Evolutionary conservation across 148 eudicot species (phyloP).

Genomic region (Heliamphora exappendiculata): DNA sequence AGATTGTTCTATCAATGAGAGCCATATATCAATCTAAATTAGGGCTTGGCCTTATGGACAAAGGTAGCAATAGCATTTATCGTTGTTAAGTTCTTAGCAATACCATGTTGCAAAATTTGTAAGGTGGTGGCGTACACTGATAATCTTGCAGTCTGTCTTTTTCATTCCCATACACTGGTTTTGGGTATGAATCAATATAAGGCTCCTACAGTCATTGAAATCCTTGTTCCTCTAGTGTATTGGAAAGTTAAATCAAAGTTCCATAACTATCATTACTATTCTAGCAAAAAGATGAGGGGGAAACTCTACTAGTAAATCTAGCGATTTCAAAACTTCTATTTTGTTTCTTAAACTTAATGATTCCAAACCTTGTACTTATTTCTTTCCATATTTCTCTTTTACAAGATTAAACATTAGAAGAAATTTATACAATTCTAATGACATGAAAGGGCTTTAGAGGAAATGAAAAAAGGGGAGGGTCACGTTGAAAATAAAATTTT

Average conservation of each 20-base stretch:
- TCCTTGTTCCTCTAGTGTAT: not conserved
- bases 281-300: no score
- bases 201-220: not conserved
- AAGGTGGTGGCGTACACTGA: not conserved
- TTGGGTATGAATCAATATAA: not conserved
- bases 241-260: constrained; percentile 11
- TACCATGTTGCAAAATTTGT: not conserved
- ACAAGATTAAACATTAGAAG: not conserved
- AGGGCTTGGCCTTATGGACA: constrained; percentile 71
- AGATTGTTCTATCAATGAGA: constrained; percentile 87
- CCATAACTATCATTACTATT: not conserved
- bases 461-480: not conserved
- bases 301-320: no score
- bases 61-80: constrained; percentile 45
- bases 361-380: not conserved
- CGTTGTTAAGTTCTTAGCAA: not conserved
- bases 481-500: not conserved
- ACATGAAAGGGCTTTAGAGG: not conserved
- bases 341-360: not conserved
- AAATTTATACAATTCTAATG: not conserved
- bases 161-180: not conserved
- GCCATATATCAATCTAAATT: constrained; percentile 79
- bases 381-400: not conserved
- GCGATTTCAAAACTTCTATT: not conserved
- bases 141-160: not conserved